Evolutionary conservation across 306 rosid species (phyloP), one percentile per base, ranked within the genome.

Genomic region (Ziziphus jujuba): DNA sequence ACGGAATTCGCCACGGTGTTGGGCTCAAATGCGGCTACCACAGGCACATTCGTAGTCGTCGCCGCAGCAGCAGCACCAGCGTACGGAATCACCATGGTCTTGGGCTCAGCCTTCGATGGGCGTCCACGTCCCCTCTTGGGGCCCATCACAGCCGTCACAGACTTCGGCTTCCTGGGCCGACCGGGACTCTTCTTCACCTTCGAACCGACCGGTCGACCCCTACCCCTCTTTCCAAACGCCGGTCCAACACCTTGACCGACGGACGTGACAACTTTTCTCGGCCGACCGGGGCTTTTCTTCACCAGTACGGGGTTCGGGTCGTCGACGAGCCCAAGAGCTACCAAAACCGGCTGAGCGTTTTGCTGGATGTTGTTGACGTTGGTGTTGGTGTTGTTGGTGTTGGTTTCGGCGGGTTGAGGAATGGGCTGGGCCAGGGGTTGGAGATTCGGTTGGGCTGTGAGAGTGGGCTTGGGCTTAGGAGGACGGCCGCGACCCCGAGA

Each of bases 121-220:
- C 96, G 87, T 0, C 96, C 96, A 2, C 81, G 96, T 3, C 89
- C 74, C 71, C 83, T 84, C 80, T 89, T 89, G 0, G 75, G 38
- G 34, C 84, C 80, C 61, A 51, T 22, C 2, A 20, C 71, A 0
- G 48, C 60, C 0, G 69, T 63, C 1, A 83, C 83, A 0, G 80
- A 44, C 50, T 76, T 71, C 0, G 76, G 77, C 76, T 84, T 87
- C 0, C 88, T 76, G 14, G 89, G 92, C 45, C 85, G 87, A n/a
- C 92, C 92, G 0, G 77, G 79, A 40, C 74, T 71, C 72, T 61
- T 77, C 69, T 71, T 72, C 8, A 22, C 22, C 49, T 47, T 75
- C 17, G 80, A 48, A 2, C 81, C 95, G 1, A 87, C 89, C 0
- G 96, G 96, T 25, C 97, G 87, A 2, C 96, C 97, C 21, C 91